Evolutionary conservation across 1,139 yeast species (phyloP), one percentile per base, ranked within the genome.

Genomic region (Yamadazyma mexicana): DNA sequence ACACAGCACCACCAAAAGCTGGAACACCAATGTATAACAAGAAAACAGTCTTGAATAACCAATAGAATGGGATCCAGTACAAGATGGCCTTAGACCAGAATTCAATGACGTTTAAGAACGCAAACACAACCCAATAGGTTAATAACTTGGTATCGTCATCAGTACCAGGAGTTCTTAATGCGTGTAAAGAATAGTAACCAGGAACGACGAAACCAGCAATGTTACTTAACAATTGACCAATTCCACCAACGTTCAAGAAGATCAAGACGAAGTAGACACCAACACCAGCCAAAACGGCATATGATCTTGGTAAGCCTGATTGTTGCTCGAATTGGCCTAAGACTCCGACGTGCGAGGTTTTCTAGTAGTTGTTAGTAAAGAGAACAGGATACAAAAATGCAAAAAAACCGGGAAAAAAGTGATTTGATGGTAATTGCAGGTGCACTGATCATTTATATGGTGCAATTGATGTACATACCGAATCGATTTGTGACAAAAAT

Each of bases 61-160:
- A 92, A 78, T 92, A 92, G 63, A 92, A 89, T 56, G 99, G 98
- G 52, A 92, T 67, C 95, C 96, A 87, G 75, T 87, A 87, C 48
- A 91, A 76, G 53, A 94, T 84, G 31, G 96, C 84, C 59, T 82
- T 80, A 46, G 96, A 83, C 98, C 98, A 92, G 76, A 88, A 92
- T 70, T 92, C 99, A 55, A 88, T 59, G 37, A 92, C 92, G 61
- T 83, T 87, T 70, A 92, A 80, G 56, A 81, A 82, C 24, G 97
- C 96, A 61, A 87, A 92, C 23, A 92, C 96, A 44, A 92, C 96
- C 98, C 98, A 92, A 66, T 92, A 91, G 27, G 96, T 85, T 59
- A 92, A 77, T 62, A 86, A 79, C 56, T 87, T 85, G 46, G 94
- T 85, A 63, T 89, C 96, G 60, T 89, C 97, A 29, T 70, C 66